Evolutionary conservation across 2,329 filamentous ascomycete species (phyloP).

Genomic region (Talaromyces rugulosus): DNA sequence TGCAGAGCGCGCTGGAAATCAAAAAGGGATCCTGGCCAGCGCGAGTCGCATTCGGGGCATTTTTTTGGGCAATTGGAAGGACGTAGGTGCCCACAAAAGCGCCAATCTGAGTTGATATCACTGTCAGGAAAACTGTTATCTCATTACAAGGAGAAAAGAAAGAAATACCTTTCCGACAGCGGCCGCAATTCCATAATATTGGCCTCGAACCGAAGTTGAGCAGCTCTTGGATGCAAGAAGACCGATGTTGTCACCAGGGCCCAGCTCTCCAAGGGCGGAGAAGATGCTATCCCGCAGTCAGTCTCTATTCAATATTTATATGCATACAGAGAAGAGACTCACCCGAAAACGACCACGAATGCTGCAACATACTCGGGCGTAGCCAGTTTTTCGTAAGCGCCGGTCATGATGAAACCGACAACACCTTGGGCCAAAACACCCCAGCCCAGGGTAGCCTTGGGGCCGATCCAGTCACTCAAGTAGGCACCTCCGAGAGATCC

Average conservation of each 20-base stretch:
- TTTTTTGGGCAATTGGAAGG: constrained; percentile 64
- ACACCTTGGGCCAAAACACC: constrained; percentile 70
- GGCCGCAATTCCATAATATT: constrained; percentile 57
- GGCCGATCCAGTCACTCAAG: constrained; percentile 72
- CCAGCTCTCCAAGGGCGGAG: constrained; percentile 71
- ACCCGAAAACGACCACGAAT: constrained; percentile 74
- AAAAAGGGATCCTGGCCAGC: constrained; percentile 84
- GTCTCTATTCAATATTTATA: not conserved
- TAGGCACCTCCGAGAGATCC: constrained; percentile 75
- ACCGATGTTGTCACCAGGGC: constrained; percentile 88
- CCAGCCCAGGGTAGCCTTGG: constrained; percentile 66
- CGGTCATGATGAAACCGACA: constrained; percentile 86
- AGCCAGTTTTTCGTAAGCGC: constrained; percentile 67
- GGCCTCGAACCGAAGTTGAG: constrained; percentile 80
- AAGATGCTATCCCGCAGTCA: constrained; percentile 52
- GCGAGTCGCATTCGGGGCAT: constrained; percentile 52
- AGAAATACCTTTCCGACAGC: constrained; percentile 32
- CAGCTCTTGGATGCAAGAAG: constrained; percentile 82
- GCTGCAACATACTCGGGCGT: constrained; percentile 63
- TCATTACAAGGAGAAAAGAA: not conserved
- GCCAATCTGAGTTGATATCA: constrained; percentile 30
- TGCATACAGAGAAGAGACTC: constrained; percentile 11
- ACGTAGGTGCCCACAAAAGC: constrained; percentile 85
- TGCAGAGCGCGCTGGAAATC: constrained; percentile 71
- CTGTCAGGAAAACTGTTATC: not conserved